Base-by-base conservation (phyloP, 2,329 filamentous ascomycete species). In the Arthrobotrys megalospora region DNA sequence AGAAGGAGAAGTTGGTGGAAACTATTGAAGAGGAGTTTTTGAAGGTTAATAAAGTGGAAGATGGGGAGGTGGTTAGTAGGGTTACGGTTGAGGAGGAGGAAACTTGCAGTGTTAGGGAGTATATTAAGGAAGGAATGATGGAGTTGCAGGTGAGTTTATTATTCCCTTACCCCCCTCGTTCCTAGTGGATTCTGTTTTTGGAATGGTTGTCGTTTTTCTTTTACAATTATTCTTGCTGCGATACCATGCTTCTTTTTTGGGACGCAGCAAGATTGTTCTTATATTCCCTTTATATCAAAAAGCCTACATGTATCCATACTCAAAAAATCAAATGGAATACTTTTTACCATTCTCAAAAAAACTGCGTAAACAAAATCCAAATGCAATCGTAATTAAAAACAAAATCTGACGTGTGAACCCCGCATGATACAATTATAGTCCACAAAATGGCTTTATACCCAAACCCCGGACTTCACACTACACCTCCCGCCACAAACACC, bases 21-120 rank as follows among this genome's bases (percentile, higher is more conserved):
- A 89, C 88, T 10, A 90, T 93, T 1, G 85, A 90, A 28, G 84
- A 85, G 6, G 88, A 92, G 83, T 97, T 97, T 84, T 85, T 84
- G 6, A 16, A 16, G 16, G 6, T 11, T 8, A 52, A 78, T 50
- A 32, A 14, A 1, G n/a, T 11, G 2, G 38, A 60, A 19, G 24
- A 11, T 2, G 55, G 32, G 4, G 62, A 72, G 16, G 21, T 16
- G 12, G 67, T 64, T 12, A 16, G 12, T 14, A 81, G 81, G 14
- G 89, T 95, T 86, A 94, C 97, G 83, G 86, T 87, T 2, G 81
- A 84, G 8, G 80, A 81, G 68, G 70, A 82, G 3, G 83, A 86
- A 66, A 83, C 83, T 10, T 80, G 85, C 0, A 85, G 86, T 52
- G 85, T 84, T 78, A 86, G 89, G 1, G 84, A 86, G 1, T 87